Evolutionary conservation across 2,329 filamentous ascomycete species (phyloP), one percentile per base, ranked within the genome.

Genomic region (Periconia macrospinosa): DNA sequence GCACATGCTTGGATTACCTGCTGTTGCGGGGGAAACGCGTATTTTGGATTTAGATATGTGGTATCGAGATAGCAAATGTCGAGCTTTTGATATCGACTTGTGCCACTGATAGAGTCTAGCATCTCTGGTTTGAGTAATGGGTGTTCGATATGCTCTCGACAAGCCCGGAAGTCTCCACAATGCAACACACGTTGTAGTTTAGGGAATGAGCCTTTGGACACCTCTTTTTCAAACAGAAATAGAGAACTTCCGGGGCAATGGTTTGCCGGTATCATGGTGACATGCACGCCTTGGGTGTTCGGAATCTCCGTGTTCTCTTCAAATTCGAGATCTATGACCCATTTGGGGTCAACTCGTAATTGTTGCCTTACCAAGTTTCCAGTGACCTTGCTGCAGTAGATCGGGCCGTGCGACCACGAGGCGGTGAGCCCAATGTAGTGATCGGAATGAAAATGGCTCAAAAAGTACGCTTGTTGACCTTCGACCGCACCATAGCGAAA

Each of bases 361-460:
- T 97, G 92, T 64, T 89, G 89, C 56, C 88, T 87, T 33, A 97
- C 91, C 2, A 99, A 81, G 65, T 95, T 96, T 1, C 85, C 94
- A 0, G 94, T 99, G 14, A 96, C 90, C 62, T 86, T 88, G 69
- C 93, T 97, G 78, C 94, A 97, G 68, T 96, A 99, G 46, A 99
- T 97, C 0, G 92, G 93, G 0, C 94, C 94, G 70, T 99, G 92
- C 40, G 80, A 85, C 94, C 94, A 99, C 30, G 82, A 91, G 8
- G 89, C 86, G 11, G 91, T 94, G 11, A 99, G 78, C 2, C 94
- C 94, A 33, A 97, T 86, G 65, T 99, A 99, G 70, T 99, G 94
- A 70, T 99, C 94, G 66, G 92, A 97, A 74, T 99, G 94, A 62
- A 97, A 99, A 70, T 99, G 94, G 64, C 92, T 97, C 11, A 99